phyloP scores from a whole-genome alignment of 2,329 filamentous ascomycete genomes.

The Emmonsiellopsis sp. region DNA sequence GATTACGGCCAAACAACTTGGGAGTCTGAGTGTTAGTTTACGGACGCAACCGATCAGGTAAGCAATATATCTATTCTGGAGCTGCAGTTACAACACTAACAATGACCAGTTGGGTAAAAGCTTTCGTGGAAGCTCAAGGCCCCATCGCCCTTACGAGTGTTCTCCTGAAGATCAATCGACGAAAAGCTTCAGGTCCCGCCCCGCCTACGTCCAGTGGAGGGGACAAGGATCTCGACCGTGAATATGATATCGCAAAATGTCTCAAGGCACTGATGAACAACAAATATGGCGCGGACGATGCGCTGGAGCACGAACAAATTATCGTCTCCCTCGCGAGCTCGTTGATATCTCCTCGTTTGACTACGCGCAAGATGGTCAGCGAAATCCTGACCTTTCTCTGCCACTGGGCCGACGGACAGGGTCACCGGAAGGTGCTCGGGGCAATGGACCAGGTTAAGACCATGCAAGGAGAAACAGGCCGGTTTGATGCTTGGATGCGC shows the following conservation, averaged over 20 bases:
- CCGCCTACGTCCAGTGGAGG: slow-evolving; percentile 49
- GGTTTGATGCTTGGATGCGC: slow-evolving; percentile 98
- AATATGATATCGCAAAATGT: slow-evolving; percentile 97
- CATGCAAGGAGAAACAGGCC: slow-evolving; percentile 80
- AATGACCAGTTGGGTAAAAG: slow-evolving; percentile 69
- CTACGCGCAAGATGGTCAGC: slow-evolving; percentile 87
- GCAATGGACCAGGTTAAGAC: slow-evolving; percentile 86
- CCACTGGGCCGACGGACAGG: slow-evolving; percentile 82
- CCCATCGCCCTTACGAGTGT: slow-evolving; percentile 93
- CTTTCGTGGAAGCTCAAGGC: slow-evolving; percentile 94
- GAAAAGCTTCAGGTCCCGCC: slow-evolving; percentile 64
- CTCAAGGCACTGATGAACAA: slow-evolving; percentile 98
- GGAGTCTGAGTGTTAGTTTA: slow-evolving; percentile 87
- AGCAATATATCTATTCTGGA: slow-evolving; percentile 6
- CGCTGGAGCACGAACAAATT: slow-evolving; percentile 79
- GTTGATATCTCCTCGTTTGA: slow-evolving; percentile 77
- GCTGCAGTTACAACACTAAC: not conserved
- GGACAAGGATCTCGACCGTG: slow-evolving; percentile 77
- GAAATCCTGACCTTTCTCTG: slow-evolving; percentile 95
- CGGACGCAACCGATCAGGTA: slow-evolving; percentile 84
- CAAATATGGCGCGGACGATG: slow-evolving; percentile 96
- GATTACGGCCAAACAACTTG: slow-evolving; percentile 82
- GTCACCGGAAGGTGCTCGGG: slow-evolving; percentile 87
- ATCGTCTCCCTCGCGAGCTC: slow-evolving; percentile 80
- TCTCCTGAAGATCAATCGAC: slow-evolving; percentile 85